Evolutionary conservation across 768 basidiomycete genomes (phyloP), one percentile per base, ranked within the genome.

Genomic region (Coprinopsis cinerea): DNA sequence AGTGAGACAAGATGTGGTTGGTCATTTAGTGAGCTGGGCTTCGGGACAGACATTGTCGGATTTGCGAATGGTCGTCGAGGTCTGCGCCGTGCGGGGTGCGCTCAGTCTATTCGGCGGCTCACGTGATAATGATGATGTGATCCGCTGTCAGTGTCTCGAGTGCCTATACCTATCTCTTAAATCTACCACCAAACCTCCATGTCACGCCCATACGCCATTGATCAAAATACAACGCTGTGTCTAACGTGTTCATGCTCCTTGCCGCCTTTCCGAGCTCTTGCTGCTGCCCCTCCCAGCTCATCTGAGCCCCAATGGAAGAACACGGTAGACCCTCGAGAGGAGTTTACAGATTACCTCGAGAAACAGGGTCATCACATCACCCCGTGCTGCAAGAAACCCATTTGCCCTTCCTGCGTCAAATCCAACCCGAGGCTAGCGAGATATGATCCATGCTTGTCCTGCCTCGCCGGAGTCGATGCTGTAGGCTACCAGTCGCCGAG

Each of bases 371-470:
- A 76, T 35, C 79, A 77, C 66, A 66, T 69, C 7, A 88, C 87
- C 0, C 65, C 58, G 10, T 90, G 88, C 64, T 90, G 88, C 66
- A 53, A 58, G 6, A 74, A 78, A 0, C 78, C 77, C 3, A 89
- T 90, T 45, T 90, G 88, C 55, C 67, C 72, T 4, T 48, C 60
- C 2, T 90, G 88, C 59, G 64, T 83, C 18, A 48, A 61, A 1
- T 60, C 67, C 2, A 88, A 88, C 59, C 81, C 84, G 0, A 75
- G 88, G 15, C 70, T 88, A 18, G 66, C 72, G 27, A 69, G 80
- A 49, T 89, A 88, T 58, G 68, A 88, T 58, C 88, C 88, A 5
- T 90, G 88, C 61, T 64, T 90, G 15, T 71, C 73, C 5, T 89
- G 87, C 59, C 70, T 86, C 1, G 77, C 73, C 11, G 83, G 83